Base-by-base conservation (phyloP, 441 rosid genomes). In the Erodium moschatum region DNA sequence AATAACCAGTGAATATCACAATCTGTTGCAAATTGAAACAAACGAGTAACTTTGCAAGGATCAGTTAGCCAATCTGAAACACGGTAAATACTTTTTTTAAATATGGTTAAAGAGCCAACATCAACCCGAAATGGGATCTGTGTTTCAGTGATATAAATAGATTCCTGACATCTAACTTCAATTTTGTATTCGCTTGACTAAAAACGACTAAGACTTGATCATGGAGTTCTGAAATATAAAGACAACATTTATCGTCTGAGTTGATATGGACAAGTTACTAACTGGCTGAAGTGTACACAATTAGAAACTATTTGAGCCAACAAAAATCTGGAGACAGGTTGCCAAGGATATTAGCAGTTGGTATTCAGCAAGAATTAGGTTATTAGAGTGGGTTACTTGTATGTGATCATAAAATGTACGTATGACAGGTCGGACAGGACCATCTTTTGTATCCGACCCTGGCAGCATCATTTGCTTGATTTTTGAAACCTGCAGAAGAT, bases 321-420 rank as follows among this genome's bases (percentile, higher is more conserved):
- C 50, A 44, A 44, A 44, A 44, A 44, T 44, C 50, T 44, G 12
- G 50, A 44, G 11, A 44, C 12, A 12, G 50, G 50, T 44, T 44
- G 50, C n/a, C 50, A 6, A 15, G 18, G 62, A 54, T 19, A 21
- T 60, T 60, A 50, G 56, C 1, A 56, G 35, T 56, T 72, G 64
- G 24, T 60, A 70, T 21, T 21, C 18, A 48, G 65, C 56, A 81
- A 62, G 19, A 60, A 27, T 16, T 6, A n/a, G 66, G 70, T 52
- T 65, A 69, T 15, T 60, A 63, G 40, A 52, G 67, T 62, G 42
- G 66, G 66, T 64, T 83, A 89, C 93, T 76, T 86, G 88, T 69
- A 83, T 72, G 75, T 89, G 93, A 72, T 91, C 93, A 76, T 87
- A 91, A 87, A 86, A 91, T n/a, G 90, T 91, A 21, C 96, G 78